Conservation (phyloP, 2,329 filamentous ascomycete species). For the Lachnellula suecica region DNA sequence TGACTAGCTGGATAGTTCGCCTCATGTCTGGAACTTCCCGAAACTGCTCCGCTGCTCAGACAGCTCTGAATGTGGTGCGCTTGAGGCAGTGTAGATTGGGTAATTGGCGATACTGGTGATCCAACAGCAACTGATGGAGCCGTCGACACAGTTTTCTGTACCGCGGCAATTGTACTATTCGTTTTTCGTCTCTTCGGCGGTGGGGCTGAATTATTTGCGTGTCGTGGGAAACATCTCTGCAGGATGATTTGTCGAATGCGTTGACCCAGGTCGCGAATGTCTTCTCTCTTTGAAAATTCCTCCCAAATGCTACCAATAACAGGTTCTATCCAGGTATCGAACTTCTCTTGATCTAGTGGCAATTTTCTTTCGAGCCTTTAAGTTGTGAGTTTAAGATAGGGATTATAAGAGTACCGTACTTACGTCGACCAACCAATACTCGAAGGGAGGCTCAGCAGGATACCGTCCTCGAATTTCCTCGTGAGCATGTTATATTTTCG, state of each 20-base stretch:
- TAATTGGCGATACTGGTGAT: constrained; percentile 9
- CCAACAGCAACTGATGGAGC: constrained; percentile 4
- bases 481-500: constrained; percentile 12
- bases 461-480: constrained; percentile 11
- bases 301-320: constrained; percentile 7
- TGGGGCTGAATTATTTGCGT: constrained; percentile 4
- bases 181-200: constrained; percentile 6
- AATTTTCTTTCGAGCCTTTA: constrained; percentile 10
- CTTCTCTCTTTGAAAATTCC: constrained; percentile 8
- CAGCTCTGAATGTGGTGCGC: constrained; percentile 5
- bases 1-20: neutral
- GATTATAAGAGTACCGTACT: constrained; percentile 10
- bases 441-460: constrained; percentile 13
- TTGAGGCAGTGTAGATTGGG: constrained; percentile 7
- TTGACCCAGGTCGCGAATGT: constrained; percentile 4
- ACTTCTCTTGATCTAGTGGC: constrained; percentile 9
- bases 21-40: neutral
- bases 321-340: constrained; percentile 8
- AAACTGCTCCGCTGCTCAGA: neutral
- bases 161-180: constrained; percentile 4
- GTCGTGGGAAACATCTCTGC: constrained; percentile 5
- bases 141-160: constrained; percentile 7
- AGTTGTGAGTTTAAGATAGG: constrained; percentile 6
- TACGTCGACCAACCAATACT: constrained; percentile 14
- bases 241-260: constrained; percentile 10